A percentile compares a stretch with the other conserved stretches of the same genome.
These are phyloP conservation scores for Neurospora sublineolata DNA, from an alignment of 495 filamentous ascomycete species.

Conservation along the genomic window DNA sequence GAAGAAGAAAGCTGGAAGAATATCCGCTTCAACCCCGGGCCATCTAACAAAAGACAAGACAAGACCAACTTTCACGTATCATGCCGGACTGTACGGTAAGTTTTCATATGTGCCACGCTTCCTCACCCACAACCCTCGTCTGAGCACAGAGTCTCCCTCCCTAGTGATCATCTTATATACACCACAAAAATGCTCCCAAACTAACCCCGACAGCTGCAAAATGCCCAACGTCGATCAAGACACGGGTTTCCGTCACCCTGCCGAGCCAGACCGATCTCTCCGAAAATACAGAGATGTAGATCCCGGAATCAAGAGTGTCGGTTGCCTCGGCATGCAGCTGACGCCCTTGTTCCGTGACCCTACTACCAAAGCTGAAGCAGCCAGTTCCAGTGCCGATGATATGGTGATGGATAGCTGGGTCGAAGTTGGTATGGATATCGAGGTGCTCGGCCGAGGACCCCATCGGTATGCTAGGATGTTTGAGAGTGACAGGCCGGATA, in stretches of 20 bases:
- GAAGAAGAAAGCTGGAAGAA: slow-evolving; percentile 72
- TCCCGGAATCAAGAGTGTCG: slow-evolving; percentile 52
- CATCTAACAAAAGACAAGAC: slow-evolving; percentile 17
- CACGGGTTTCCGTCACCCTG: slow-evolving; percentile 56
- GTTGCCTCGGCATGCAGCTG: slow-evolving; percentile 79
- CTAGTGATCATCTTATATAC: not conserved
- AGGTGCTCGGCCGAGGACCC: slow-evolving; percentile 25
- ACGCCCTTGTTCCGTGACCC: slow-evolving; percentile 44
- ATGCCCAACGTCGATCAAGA: slow-evolving; percentile 73
- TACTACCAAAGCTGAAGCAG: slow-evolving; percentile 8
- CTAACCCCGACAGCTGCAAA: slow-evolving; percentile 46
- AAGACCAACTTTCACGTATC: slow-evolving; percentile 41
- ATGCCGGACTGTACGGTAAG: slow-evolving; percentile 53
- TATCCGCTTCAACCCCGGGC: slow-evolving; percentile 46
- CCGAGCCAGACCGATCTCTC: slow-evolving; percentile 65
- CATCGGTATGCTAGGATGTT: slow-evolving; percentile 32
- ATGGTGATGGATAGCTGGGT: slow-evolving; percentile 25
- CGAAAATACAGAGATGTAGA: slow-evolving; percentile 62
- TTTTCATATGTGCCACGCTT: not conserved
- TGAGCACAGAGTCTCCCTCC: slow-evolving; percentile 1
- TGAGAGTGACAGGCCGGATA: not conserved
- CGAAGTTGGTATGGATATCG: slow-evolving; percentile 33
- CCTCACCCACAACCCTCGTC: not conserved
- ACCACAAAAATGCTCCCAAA: slow-evolving; percentile 7
- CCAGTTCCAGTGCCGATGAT: not conserved